Evolutionary conservation across 2,329 filamentous ascomycete species (phyloP), one percentile per base, ranked within the genome.

Genomic region (Penicillium occitanis): DNA sequence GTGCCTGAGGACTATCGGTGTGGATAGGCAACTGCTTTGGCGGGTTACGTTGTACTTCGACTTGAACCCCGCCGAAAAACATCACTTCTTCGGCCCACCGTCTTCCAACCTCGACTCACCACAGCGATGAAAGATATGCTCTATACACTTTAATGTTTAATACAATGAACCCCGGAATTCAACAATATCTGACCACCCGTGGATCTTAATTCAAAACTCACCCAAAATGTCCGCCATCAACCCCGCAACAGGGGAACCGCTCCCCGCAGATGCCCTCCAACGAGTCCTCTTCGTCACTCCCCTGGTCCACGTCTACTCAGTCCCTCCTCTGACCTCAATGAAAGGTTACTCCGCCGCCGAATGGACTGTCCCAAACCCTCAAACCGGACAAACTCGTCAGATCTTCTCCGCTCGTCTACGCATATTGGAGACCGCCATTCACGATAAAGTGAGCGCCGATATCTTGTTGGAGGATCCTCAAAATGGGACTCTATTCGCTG

Each of bases 321-420:
- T 96, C 76, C 92, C 92, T 19, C 92, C 92, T 28, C 83, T 93
- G 66, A 85, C 89, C 53, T 90, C 89, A 19, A 92, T 88, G 72
- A 90, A 90, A 76, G 92, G 92, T 77, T 91, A 96, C 83, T 86
- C 85, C 42, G 92, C 93, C 67, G 84, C 88, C 13, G 81, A 85
- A 69, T 97, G 92, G 92, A 96, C 92, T 33, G 82, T 83, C 57
- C 70, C 71, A 3, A 78, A 81, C n/a, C 67, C 70, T 28, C 67
- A 65, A 44, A 85, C 89, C 67, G 84, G 86, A 69, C 85, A 87
- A 71, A 82, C 82, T 46, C 87, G 89, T 44, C 88, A 92, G 75
- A 96, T 96, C 80, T 96, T 96, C 82, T 94, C 91, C 59, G 91
- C 90, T 51, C 90, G 92, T 58, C 80, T 95, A 63, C 91, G 92